Evolutionary conservation across 805 yeast species (phyloP).

Genomic region (Cephaloascus albidus): DNA sequence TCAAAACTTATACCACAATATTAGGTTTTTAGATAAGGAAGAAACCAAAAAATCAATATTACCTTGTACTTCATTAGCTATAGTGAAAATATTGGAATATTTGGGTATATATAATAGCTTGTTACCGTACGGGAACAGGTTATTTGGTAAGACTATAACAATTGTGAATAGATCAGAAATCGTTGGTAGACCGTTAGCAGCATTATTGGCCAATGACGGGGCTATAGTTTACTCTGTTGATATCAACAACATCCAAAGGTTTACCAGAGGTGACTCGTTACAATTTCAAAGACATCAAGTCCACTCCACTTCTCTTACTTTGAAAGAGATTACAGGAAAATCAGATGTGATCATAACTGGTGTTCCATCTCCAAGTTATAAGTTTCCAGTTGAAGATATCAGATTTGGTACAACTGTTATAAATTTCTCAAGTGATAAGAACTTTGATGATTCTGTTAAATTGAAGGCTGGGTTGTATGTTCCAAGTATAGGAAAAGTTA

Average conservation of each 20-base stretch:
- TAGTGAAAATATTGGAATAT: slow-evolving; percentile 87
- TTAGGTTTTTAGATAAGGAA: slow-evolving; percentile 72
- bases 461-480: slow-evolving; percentile 84
- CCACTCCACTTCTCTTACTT: slow-evolving; percentile 38
- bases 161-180: slow-evolving; percentile 92
- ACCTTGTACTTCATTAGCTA: slow-evolving; percentile 95
- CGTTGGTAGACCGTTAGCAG: slow-evolving; percentile 96
- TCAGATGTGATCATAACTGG: slow-evolving; percentile 96
- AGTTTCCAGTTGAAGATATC: slow-evolving; percentile 75
- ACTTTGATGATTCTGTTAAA: slow-evolving; percentile 78
- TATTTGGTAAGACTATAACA: slow-evolving; percentile 87
- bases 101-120: slow-evolving; percentile 79
- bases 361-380: slow-evolving; percentile 77
- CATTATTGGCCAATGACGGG: slow-evolving; percentile 92
- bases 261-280: slow-evolving; percentile 90
- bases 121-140: slow-evolving; percentile 80
- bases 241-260: slow-evolving; percentile 76
- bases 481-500: slow-evolving; percentile 93
- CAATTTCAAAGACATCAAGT: slow-evolving; percentile 78
- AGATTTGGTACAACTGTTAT: slow-evolving; percentile 86
- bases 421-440: slow-evolving; percentile 83
- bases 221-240: slow-evolving; percentile 94
- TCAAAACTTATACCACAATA: slow-evolving; percentile 91
- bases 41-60: slow-evolving; percentile 70
- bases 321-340: slow-evolving; percentile 56